Conservation (phyloP, 2,329 filamentous ascomycete species). For the Diplodia corticola region DNA sequence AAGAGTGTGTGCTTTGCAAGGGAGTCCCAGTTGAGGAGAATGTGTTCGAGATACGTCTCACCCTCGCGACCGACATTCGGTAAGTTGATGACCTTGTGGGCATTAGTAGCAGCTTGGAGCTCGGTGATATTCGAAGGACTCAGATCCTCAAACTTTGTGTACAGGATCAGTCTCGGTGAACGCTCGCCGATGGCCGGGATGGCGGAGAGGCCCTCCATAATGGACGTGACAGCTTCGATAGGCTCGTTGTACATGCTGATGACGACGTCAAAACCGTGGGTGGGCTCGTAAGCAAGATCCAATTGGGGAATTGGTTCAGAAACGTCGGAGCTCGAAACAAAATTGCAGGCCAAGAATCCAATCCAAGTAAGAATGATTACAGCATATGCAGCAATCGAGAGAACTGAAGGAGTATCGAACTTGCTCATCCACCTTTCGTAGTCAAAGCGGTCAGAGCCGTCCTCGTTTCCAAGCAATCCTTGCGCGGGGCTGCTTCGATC, state of each 20-base stretch:
- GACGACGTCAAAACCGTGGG: conserved; percentile 35
- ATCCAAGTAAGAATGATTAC: conserved; percentile 17
- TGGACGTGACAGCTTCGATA: conserved; percentile 29
- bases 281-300: conserved; percentile 30
- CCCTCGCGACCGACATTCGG: conserved; percentile 31
- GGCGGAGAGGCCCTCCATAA: conserved; percentile 29
- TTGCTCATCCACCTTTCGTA: neutral
- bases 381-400: conserved; percentile 13
- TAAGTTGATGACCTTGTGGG: conserved; percentile 34
- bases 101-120: conserved; percentile 30
- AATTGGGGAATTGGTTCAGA: conserved; percentile 21
- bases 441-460: neutral
- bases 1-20: conserved; percentile 31
- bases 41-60: conserved; percentile 31
- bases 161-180: conserved; percentile 32
- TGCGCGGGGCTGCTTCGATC: neutral
- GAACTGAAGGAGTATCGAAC: neutral
- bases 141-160: conserved; percentile 33
- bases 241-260: conserved; percentile 43
- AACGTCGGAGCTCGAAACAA: neutral
- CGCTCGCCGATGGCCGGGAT: conserved; percentile 28
- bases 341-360: conserved; percentile 17
- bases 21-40: conserved; percentile 28
- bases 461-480: neutral
- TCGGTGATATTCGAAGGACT: conserved; percentile 27